Base-by-base conservation (phyloP, 2,329 filamentous ascomycete species). In the Penicillium sp. region DNA sequence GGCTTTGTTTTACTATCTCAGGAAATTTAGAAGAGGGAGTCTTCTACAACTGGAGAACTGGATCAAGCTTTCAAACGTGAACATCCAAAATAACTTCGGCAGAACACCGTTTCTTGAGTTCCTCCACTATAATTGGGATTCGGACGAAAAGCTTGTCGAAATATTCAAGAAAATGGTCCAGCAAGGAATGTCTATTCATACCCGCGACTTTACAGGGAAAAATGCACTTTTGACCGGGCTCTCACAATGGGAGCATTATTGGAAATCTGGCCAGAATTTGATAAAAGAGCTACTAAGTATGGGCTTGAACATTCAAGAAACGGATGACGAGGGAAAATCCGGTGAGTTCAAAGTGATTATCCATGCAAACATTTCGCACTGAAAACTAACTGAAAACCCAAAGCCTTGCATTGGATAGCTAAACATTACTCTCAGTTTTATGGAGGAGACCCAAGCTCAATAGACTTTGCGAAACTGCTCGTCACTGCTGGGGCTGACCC, bases 111-210 rank as follows among this genome's bases (percentile, higher is more conserved):
- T 33, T 17, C 30, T 33, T 33, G 30, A 33, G 30, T 33, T 33
- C 30, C 30, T 33, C 30, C 30, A 33, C n/a, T 33, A 15, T 33
- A 33, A 17, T 33, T 5, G n/a, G 30, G 30, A 33, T 33, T 17
- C n/a, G n/a, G 30, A 33, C 30, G 30, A 33, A 33, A 33, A 15
- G 4, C 13, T 33, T 15, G 30, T 43, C 24, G n/a, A 18, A 43
- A 6, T 43, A 17, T 30, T 43, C n/a, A 30, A 30, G 40, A 43
- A 17, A 43, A 43, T 43, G 40, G 40, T 20, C 9, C 40, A 29
- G 24, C 40, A 43, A n/a, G 40, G 40, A 18, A 43, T 43, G 40
- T 43, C 40, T 43, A 43, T 43, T 32, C 23, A 43, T 43, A 43
- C n/a, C 26, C 26, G 40, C 21, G 40, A 43, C 24, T 43, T 43